phyloP scores from a whole-genome alignment of 1,139 yeast genomes.

The Nakaseomyces uthaithaninus region DNA sequence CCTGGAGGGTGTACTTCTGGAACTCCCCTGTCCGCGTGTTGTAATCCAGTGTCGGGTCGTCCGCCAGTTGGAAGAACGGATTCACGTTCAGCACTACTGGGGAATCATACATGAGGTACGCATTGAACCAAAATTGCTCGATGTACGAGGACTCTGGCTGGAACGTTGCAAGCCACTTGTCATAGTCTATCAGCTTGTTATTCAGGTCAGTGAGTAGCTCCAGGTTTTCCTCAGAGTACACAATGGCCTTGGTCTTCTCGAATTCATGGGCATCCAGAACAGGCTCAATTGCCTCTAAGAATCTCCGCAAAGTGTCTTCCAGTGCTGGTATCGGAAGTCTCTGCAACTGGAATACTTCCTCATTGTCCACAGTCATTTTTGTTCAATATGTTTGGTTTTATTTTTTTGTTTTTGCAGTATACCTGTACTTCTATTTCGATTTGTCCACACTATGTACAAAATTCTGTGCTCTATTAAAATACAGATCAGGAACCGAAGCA shows the following conservation, averaged over 20 bases:
- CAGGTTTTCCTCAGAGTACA: slow-evolving; percentile 48
- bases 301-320: slow-evolving; percentile 53
- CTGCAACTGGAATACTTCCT: slow-evolving; percentile 8
- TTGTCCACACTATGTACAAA: no score
- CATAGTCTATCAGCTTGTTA: slow-evolving; percentile 28
- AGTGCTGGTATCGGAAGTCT: slow-evolving; percentile 69
- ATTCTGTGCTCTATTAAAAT: no score
- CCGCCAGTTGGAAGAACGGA: slow-evolving; percentile 78
- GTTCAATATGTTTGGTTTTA: no score
- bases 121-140: slow-evolving; percentile 87
- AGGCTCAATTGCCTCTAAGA: slow-evolving; percentile 61
- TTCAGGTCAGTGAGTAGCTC: slow-evolving; percentile 34
- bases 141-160: slow-evolving; percentile 68
- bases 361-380: slow-evolving; percentile 2
- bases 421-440: no score
- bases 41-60: slow-evolving; percentile 70
- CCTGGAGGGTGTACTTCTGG: slow-evolving; percentile 38
- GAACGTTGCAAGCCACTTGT: slow-evolving; percentile 42
- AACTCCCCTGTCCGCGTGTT: slow-evolving; percentile 24
- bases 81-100: slow-evolving; percentile 80
- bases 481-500: no score
- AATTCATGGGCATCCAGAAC: slow-evolving; percentile 69
- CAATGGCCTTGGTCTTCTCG: slow-evolving; percentile 48
- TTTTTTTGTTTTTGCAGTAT: no score
- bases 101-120: slow-evolving; percentile 74